A percentile compares a stretch with the other conserved stretches of the same genome.
phyloP scores from a whole-genome alignment of 768 basidiomycete genomes.

The Rickenella mellea region DNA sequence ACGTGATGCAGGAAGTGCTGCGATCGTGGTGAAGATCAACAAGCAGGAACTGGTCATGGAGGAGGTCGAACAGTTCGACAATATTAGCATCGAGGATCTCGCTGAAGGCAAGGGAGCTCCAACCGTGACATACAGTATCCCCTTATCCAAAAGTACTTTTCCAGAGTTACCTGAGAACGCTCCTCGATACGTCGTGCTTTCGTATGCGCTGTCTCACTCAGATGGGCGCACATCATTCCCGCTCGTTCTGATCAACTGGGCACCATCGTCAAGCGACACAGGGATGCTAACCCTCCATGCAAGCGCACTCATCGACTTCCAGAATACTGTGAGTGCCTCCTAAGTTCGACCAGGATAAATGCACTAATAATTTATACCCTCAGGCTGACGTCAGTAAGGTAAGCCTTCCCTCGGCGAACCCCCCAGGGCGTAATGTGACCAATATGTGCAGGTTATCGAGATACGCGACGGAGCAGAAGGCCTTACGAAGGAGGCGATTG shows the following conservation, averaged over 20 bases:
- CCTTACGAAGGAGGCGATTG: constrained; percentile 64
- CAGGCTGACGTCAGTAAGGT: constrained; percentile 72
- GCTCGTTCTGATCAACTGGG: constrained; percentile 83
- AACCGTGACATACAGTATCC: constrained; percentile 3
- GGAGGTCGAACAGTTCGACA: constrained; percentile 71
- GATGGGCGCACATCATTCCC: constrained; percentile 85
- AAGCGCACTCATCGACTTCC: constrained; percentile 72
- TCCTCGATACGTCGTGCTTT: constrained; percentile 79
- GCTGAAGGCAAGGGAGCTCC: constrained; percentile 54
- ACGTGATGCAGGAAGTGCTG: constrained; percentile 58
- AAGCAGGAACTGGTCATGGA: constrained; percentile 74
- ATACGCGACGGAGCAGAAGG: constrained; percentile 74
- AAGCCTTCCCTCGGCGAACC: too few species aligned
- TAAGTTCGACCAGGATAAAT: not conserved
- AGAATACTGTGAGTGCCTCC: constrained; percentile 49
- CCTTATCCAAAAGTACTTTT: constrained; percentile 1
- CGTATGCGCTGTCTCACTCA: constrained; percentile 67
- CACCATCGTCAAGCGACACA: constrained; percentile 68
- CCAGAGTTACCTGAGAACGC: constrained; percentile 82
- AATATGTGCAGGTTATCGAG: too few species aligned
- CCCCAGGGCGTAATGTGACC: too few species aligned
- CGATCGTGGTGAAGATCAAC: constrained; percentile 86
- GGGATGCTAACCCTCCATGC: constrained; percentile 74
- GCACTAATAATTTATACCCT: constrained; percentile 2
- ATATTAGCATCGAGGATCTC: constrained; percentile 72